Percentiles rank a stretch among this genome's conserved stretches.
phyloP scores from a whole-genome alignment of 2,329 filamentous ascomycete species.

The Phoma herbarum region DNA sequence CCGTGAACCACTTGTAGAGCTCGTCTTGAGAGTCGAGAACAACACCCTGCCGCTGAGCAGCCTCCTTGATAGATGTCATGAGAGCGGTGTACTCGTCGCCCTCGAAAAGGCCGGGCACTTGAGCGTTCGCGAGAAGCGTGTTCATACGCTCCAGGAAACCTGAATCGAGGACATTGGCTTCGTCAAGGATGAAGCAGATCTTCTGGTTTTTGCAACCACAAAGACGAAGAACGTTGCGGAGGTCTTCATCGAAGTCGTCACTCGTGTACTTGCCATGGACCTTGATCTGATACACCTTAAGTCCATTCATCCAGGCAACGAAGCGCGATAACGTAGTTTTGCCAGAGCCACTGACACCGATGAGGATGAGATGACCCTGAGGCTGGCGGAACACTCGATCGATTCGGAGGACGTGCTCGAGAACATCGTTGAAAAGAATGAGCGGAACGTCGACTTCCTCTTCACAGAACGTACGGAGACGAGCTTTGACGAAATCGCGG shows the following conservation, averaged over 20 bases:
- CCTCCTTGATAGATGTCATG: constrained; percentile 99
- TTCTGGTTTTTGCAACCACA: constrained; percentile 98
- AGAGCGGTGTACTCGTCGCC: constrained; percentile 98
- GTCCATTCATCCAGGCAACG: constrained; percentile 99
- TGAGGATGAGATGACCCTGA: constrained; percentile 96
- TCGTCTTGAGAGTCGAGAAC: constrained; percentile 98
- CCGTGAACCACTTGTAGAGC: constrained; percentile 99
- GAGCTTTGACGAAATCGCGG: constrained; percentile 95
- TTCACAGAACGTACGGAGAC: constrained; percentile 97
- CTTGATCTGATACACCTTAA: constrained; percentile 99
- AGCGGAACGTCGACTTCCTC: constrained; percentile 98
- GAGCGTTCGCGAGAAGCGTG: constrained; percentile 96
- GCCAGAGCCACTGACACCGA: constrained; percentile 97
- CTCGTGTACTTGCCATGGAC: constrained; percentile 98
- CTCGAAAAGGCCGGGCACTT: constrained; percentile 97
- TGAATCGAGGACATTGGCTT: constrained; percentile 97
- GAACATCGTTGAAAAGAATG: constrained; percentile 98
- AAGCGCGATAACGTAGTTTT: constrained; percentile 98
- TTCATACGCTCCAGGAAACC: constrained; percentile 99
- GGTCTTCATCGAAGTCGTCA: constrained; percentile 98
- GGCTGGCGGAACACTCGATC: constrained; percentile 98
- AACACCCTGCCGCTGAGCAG: constrained; percentile 92
- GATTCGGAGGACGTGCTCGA: constrained; percentile 97
- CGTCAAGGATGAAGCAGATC: constrained; percentile 99
- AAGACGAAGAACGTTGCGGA: constrained; percentile 89